Percentiles rank a stretch among this genome's conserved stretches.
Conservation (phyloP, 805 yeast species). For the Saccharomyces cerevisiae region DNA sequence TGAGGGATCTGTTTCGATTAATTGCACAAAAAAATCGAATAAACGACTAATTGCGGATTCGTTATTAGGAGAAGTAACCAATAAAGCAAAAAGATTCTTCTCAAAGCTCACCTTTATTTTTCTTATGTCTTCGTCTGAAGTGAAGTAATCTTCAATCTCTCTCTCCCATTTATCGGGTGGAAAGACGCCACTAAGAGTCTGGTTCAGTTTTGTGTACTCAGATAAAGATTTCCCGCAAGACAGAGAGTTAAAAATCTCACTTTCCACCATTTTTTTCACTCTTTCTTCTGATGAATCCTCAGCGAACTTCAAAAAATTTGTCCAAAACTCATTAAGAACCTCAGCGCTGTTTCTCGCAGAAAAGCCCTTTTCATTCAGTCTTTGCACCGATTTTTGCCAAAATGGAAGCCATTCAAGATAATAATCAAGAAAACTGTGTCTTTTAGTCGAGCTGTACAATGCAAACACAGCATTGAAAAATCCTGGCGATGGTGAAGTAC, state of each 20-base stretch:
- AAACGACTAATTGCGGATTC: slow-evolving; percentile 11
- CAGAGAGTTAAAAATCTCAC: slow-evolving; percentile 13
- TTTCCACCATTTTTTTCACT: not conserved
- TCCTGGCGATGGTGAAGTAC: slow-evolving; percentile 42
- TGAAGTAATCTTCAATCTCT: slow-evolving; percentile 6
- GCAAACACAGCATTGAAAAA: slow-evolving; percentile 35
- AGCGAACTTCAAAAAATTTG: slow-evolving; percentile 19
- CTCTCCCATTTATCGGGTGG: slow-evolving; percentile 10
- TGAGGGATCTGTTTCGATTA: slow-evolving; percentile 13
- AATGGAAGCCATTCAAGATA: slow-evolving; percentile 21
- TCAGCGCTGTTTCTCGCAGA: slow-evolving; percentile 28
- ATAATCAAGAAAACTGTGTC: slow-evolving; percentile 14
- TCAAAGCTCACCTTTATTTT: slow-evolving; percentile 3
- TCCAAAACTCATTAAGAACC: slow-evolving; percentile 28
- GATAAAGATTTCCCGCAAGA: slow-evolving; percentile 11
- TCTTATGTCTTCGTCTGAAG: slow-evolving; percentile 2
- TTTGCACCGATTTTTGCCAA: slow-evolving; percentile 22
- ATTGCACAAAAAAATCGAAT: slow-evolving; percentile 12
- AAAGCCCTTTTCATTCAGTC: slow-evolving; percentile 24
- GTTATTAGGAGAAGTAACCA: slow-evolving; percentile 10
- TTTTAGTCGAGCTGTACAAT: slow-evolving; percentile 13
- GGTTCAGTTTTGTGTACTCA: slow-evolving; percentile 14
- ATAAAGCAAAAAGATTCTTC: slow-evolving; percentile 7
- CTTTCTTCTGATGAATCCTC: slow-evolving; percentile 2
- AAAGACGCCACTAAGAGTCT: slow-evolving; percentile 12